Conservation (phyloP, 768 basidiomycete genomes). For the Lentinula lateritia region DNA sequence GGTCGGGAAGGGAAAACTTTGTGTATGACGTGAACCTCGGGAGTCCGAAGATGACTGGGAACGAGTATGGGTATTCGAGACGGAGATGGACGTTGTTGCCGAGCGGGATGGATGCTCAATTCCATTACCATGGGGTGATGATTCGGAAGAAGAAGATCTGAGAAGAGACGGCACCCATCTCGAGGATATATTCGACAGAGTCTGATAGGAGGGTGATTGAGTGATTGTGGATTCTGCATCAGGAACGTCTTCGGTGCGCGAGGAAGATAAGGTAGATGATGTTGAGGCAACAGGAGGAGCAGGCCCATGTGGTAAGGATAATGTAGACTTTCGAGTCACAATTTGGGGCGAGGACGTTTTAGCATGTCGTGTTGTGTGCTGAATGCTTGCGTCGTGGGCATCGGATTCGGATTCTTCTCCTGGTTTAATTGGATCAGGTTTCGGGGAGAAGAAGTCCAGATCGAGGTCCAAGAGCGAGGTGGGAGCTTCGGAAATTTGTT, state of each 20-base stretch:
- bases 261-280: constrained; percentile 16
- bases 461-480: constrained; percentile 27
- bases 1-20: constrained; percentile 1
- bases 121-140: not conserved
- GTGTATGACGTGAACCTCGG: not conserved
- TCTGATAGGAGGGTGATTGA: constrained; percentile 28
- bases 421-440: not conserved
- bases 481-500: constrained; percentile 6
- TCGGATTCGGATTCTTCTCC: not conserved
- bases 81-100: not conserved
- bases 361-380: constrained; percentile 10
- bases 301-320: constrained; percentile 9
- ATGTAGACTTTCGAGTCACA: constrained; percentile 25
- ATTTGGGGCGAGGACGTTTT: constrained; percentile 27
- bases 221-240: not conserved
- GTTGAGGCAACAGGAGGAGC: constrained; percentile 18
- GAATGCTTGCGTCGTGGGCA: not conserved
- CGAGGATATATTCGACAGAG: constrained; percentile 41
- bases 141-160: constrained; percentile 14
- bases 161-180: constrained; percentile 46
- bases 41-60: not conserved
- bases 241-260: constrained; percentile 7
- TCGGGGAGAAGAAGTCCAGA: constrained; percentile 17
- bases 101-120: not conserved
- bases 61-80: constrained; percentile 8